Base-by-base conservation (phyloP, 2,329 filamentous ascomycete genomes). In the Xylariaceae sp. region DNA sequence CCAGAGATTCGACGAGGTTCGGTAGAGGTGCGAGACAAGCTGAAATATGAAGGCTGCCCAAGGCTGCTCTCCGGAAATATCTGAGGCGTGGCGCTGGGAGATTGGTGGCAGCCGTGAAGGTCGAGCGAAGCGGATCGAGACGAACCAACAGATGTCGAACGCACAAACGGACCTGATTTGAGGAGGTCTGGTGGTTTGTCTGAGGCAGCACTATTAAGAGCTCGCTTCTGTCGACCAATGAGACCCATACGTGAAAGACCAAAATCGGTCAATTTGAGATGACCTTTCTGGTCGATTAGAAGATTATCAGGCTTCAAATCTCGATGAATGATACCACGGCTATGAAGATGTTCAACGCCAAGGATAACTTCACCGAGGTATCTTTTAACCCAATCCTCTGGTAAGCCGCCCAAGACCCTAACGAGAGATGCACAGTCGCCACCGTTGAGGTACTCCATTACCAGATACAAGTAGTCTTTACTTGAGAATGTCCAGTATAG, bases 401-500 rank as follows among this genome's bases (percentile, higher is more conserved):
- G 89, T 18, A 99, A 80, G 2, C 90, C 92, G 35, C 92, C 92
- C 1, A 99, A 82, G 30, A 96, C 87, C 73, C 97, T 99, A 77
- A 97, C 94, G 56, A 99, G 80, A 4, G 94, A 96, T 53, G 95
- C 94, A 72, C 93, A 99, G 70, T 99, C 94, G 51, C 94, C 94
- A 41, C 94, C 94, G 67, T 97, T 99, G 59, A 99, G 81, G 75
- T 99, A 99, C 72, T 99, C 94, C 94, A 99, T 99, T 23, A 99
- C 94, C 60, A 99, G 81, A 72, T 97, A 99, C 23, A 99, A 85
- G 71, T 97, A 99, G 71, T 99, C 94, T 72, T 99, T 99, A 80
- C 93, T 99, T 3, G 94, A 96, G 71, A 99, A 99, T 0, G 94
- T 99, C 95, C 95, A 99, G 77, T 97, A 99, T 10, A 99, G 82